Conservation (phyloP, 1,139 yeast species). For the Blastobotrys raffinosifermentans region DNA sequence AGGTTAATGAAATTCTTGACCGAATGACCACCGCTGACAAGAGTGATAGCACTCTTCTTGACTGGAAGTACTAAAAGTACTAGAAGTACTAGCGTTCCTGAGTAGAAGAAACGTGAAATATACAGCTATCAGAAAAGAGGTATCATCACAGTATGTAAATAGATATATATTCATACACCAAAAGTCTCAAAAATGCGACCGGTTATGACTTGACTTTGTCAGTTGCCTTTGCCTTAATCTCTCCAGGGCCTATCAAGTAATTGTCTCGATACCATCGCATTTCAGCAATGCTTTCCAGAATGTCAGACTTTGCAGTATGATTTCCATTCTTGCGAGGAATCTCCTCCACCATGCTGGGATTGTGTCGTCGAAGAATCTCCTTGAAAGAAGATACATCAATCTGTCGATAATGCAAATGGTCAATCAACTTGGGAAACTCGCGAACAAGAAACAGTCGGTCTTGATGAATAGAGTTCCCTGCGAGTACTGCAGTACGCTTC, state of each 20-base stretch:
- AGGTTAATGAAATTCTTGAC: conserved; percentile 49
- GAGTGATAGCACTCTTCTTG: conserved; percentile 51
- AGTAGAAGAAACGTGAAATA: no score
- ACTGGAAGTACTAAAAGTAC: conserved; percentile 44
- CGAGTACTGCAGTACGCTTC: conserved; percentile 56
- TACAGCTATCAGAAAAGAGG: no score
- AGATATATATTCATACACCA: conserved; percentile 1
- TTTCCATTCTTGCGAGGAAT: conserved; percentile 59
- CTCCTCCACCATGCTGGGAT: conserved; percentile 50
- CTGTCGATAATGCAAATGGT: conserved; percentile 70
- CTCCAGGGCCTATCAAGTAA: conserved; percentile 35
- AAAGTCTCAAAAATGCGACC: not conserved
- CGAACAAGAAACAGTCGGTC: conserved; percentile 79
- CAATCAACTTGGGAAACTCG: conserved; percentile 67
- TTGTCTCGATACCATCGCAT: conserved; percentile 69
- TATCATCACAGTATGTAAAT: not conserved
- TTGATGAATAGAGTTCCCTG: conserved; percentile 91
- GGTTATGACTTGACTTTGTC: not conserved
- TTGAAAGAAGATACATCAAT: conserved; percentile 81
- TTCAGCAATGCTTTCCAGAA: conserved; percentile 81
- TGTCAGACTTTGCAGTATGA: conserved; percentile 88
- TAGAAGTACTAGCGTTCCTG: not conserved
- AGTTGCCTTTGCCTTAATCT: not conserved
- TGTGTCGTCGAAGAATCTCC: conserved; percentile 77
- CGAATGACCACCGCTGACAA: conserved; percentile 57